Evolutionary conservation across 1,284 basidiomycete genomes (phyloP).

Genomic region (Wallemia hederae): DNA sequence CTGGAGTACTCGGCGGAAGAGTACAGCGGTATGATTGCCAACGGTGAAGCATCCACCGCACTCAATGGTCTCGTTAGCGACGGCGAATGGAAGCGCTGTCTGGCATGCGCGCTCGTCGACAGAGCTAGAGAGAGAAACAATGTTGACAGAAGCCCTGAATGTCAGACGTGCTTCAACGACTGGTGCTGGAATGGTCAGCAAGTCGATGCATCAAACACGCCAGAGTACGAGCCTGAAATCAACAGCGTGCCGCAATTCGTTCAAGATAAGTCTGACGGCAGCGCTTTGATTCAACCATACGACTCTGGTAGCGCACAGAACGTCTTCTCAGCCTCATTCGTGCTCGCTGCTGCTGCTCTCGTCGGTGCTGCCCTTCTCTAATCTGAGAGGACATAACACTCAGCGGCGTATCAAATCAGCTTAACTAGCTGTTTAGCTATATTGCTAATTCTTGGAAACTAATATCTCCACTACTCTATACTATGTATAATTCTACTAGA

Average conservation of each 20-base stretch:
- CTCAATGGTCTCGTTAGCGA: conserved; percentile 13
- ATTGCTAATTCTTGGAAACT: too few species aligned
- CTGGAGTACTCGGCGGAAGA: conserved; percentile 16
- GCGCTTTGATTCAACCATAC: not conserved
- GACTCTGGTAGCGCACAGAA: not conserved
- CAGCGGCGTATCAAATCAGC: not conserved
- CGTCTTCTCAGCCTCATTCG: not conserved
- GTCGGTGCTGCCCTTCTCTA: not conserved
- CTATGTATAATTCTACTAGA: too few species aligned
- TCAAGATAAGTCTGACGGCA: not conserved
- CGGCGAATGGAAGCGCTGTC: conserved; percentile 15
- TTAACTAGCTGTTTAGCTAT: too few species aligned
- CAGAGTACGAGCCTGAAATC: not conserved
- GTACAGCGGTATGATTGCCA: conserved; percentile 12
- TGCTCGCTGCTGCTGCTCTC: not conserved
- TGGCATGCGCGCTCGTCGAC: conserved; percentile 20
- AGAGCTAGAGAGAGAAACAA: conserved; percentile 13
- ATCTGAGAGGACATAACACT: not conserved
- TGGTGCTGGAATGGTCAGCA: conserved; percentile 12
- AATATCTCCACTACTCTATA: too few species aligned
- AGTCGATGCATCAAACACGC: not conserved
- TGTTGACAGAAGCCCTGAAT: conserved; percentile 12
- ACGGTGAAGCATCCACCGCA: conserved; percentile 13
- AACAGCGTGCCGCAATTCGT: not conserved
- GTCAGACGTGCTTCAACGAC: conserved; percentile 15